phyloP scores from a whole-genome alignment of 2,329 filamentous ascomycete species.

The Bipolaris oryzae region DNA sequence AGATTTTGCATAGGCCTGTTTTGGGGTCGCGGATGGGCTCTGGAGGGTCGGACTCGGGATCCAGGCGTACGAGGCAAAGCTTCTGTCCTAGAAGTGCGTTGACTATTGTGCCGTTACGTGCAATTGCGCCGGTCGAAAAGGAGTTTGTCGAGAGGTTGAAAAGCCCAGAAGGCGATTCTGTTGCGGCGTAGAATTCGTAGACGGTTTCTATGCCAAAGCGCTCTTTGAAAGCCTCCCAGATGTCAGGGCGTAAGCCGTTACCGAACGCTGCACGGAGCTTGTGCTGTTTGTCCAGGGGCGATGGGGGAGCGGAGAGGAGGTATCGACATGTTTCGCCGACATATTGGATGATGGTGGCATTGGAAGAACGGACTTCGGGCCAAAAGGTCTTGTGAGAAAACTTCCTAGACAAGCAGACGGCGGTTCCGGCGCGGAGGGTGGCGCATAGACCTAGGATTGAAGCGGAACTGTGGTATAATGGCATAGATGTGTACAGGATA shows the following conservation, averaged over 20 bases:
- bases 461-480: slow-evolving; percentile 46
- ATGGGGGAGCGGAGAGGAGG: slow-evolving; percentile 43
- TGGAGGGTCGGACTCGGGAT: slow-evolving; percentile 63
- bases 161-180: slow-evolving; percentile 64
- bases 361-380: slow-evolving; percentile 44
- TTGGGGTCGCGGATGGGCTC: slow-evolving; percentile 67
- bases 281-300: slow-evolving; percentile 40
- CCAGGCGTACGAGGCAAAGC: slow-evolving; percentile 69
- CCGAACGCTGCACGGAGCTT: slow-evolving; percentile 43
- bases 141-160: slow-evolving; percentile 59
- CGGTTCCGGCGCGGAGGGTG: slow-evolving; percentile 34
- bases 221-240: slow-evolving; percentile 50
- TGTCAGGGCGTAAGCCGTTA: slow-evolving; percentile 51
- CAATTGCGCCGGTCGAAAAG: slow-evolving; percentile 68
- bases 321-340: slow-evolving; percentile 50
- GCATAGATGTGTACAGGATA: slow-evolving; percentile 48
- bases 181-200: slow-evolving; percentile 50
- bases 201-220: slow-evolving; percentile 48
- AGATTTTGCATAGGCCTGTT: slow-evolving; percentile 69
- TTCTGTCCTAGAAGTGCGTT: slow-evolving; percentile 58
- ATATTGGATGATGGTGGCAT: slow-evolving; percentile 49
- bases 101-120: slow-evolving; percentile 69
- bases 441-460: slow-evolving; percentile 39
- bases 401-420: slow-evolving; percentile 37
- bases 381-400: slow-evolving; percentile 50